Evolutionary conservation across 139 green algal species (phyloP), one percentile per base, ranked within the genome.

Genomic region (Astrephomene gubernaculifera): DNA sequence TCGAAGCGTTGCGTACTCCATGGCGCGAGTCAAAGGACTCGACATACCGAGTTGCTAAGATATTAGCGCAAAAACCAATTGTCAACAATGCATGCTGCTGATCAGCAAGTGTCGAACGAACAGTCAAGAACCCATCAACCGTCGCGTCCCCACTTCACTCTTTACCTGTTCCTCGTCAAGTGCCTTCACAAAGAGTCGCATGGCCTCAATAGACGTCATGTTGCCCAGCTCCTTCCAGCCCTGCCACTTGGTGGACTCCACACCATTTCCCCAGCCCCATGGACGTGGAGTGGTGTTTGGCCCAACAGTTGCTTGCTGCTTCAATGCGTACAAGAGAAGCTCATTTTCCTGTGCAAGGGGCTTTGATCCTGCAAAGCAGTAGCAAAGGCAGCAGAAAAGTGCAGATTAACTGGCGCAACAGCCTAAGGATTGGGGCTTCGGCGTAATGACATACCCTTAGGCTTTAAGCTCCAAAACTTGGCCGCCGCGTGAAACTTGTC

Each of bases 141-240:
- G n/a, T n/a, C n/a, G n/a, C n/a, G n/a, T n/a, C n/a, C n/a, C n/a
- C n/a, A n/a, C n/a, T n/a, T n/a, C n/a, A n/a, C n/a, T n/a, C 25
- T 17, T 61, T 75, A 91, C 88, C 90, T 93, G 86, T 82, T 97
- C 94, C 68, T 97, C 94, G 33, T 99, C 97, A 22, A 99, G 72
- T 0, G 94, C 93, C n/a, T 92, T 90, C 4, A 99, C 96, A 61
- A 96, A 99, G 35, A 99, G 92, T 2, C 96, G 89, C 97, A 99
- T 99, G 5, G 97, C 97, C 86, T 99, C 97, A 44, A 96, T 90
- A 6, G 84, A 67, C 6, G 89, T 61, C 94, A 99, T 98, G 63
- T 95, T 90, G 2, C 94, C 95, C 67, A 98, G 91, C 67, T 90
- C 87, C 41, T 79, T 89, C 91, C 91, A 94, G 12, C 74, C 82